Evolutionary conservation across 306 rosid species (phyloP).

Genomic region (Parietaria judaica): DNA sequence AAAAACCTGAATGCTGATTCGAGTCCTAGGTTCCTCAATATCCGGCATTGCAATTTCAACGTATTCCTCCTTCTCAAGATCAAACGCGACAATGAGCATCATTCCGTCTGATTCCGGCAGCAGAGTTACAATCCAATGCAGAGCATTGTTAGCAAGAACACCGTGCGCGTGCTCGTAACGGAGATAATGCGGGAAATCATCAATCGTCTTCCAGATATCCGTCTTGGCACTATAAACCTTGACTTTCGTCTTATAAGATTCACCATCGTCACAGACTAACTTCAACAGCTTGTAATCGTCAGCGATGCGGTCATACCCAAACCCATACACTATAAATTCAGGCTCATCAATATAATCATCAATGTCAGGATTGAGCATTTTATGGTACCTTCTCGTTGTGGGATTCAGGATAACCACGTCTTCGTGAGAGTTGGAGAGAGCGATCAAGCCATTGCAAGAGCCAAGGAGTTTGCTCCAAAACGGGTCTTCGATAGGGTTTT

Average conservation of each 20-base stretch:
- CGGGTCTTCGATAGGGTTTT: neutral
- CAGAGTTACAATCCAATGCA: neutral
- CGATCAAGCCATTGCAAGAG: neutral
- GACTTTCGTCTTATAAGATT: neutral
- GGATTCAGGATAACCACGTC: neutral
- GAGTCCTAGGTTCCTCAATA: too few species aligned
- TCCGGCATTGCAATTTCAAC: too few species aligned
- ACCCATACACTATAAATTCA: neutral
- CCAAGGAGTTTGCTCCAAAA: neutral
- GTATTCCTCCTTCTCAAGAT: neutral
- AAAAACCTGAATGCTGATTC: too few species aligned
- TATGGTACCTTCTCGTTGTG: neutral
- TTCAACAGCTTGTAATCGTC: conserved; percentile 1
- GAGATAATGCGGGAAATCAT: neutral
- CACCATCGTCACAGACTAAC: neutral
- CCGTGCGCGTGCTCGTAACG: neutral
- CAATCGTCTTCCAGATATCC: neutral
- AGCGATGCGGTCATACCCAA: neutral
- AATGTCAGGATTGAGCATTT: neutral
- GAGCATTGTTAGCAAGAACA: neutral
- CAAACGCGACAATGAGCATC: neutral
- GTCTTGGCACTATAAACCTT: neutral
- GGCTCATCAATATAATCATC: too few species aligned
- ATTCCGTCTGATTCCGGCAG: neutral
- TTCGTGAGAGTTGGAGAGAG: neutral